Percentiles rank a stretch among this genome's conserved stretches.
phyloP scores from a whole-genome alignment of 2,329 filamentous ascomycete species.

The Pseudogymnoascus sp. region DNA sequence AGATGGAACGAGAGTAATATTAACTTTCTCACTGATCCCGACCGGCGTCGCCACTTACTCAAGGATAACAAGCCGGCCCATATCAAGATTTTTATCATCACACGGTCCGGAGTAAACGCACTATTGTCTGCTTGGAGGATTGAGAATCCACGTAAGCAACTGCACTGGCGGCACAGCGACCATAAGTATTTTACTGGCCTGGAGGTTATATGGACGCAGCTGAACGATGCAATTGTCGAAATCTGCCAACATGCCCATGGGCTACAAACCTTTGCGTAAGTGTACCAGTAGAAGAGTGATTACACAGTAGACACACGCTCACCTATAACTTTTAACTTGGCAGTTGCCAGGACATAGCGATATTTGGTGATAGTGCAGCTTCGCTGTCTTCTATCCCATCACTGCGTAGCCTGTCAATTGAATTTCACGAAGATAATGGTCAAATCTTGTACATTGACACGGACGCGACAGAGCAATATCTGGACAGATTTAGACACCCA shows the following conservation, averaged over 20 bases:
- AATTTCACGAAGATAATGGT: neutral
- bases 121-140: neutral
- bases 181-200: neutral
- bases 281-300: neutral
- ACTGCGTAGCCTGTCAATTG: neutral
- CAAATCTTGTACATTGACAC: no score
- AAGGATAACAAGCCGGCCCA: neutral
- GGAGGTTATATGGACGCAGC: neutral
- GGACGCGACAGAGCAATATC: no score
- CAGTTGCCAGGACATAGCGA: neutral
- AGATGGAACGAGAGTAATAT: neutral
- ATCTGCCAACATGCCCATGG: neutral
- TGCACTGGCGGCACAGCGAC: neutral
- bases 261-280: neutral
- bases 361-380: neutral
- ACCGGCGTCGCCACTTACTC: neutral
- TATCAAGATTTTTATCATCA: neutral
- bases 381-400: neutral
- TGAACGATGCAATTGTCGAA: neutral
- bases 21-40: neutral
- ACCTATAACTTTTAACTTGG: neutral
- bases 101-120: neutral
- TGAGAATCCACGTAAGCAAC: neutral
- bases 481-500: no score
- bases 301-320: neutral